Evolutionary conservation across 495 filamentous ascomycete species (phyloP), one percentile per base, ranked within the genome.

Genomic region (Daldinia bambusicola): DNA sequence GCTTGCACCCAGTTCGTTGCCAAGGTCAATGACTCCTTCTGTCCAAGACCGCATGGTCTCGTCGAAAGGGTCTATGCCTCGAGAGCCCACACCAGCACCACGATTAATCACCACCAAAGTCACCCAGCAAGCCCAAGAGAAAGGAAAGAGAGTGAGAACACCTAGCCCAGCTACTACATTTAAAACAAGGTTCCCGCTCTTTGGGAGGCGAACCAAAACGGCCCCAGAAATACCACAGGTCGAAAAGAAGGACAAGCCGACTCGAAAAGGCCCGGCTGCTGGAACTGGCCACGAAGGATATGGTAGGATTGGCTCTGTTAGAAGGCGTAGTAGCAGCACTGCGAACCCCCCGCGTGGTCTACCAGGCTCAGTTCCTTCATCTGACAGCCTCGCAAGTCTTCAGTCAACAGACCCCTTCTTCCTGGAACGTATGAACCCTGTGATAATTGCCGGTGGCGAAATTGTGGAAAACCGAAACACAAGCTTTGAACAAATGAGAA

Each of bases 251-350:
- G 84, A 88, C 20, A 91, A 88, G 69, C 63, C 81, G 5, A 41
- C 79, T 13, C 88, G 91, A 60, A 97, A 95, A 79, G 96, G 95
- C 0, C 95, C 95, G 16, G 87, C 85, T 6, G 95, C 95, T 32
- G 96, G 95, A 37, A 99, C 96, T 36, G 95, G 95, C 2, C 93
- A 98, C 78, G 95, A 98, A 82, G 95, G 95, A 50, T 98, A 98
- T 77, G 93, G 94, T 7, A 91, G 88, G 2, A 75, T 96, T 88
- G 84, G 86, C 32, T 76, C 80, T 3, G 72, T 82, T 9, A 84
- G 87, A 53, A 86, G 89, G 37, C 85, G 89, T 40, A 91, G 89
- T 69, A 87, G 82, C 45, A 88, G 84, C 65, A 75, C 82, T 30
- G 80, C 81, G 32, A 78, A 74, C 57, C 76, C 78, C 34, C 76